A percentile compares a stretch with the other conserved stretches of the same genome.
These are phyloP conservation scores for Skeletonema potamos DNA, from an alignment of 108 stramenopile species.

Conservation along the genomic window DNA sequence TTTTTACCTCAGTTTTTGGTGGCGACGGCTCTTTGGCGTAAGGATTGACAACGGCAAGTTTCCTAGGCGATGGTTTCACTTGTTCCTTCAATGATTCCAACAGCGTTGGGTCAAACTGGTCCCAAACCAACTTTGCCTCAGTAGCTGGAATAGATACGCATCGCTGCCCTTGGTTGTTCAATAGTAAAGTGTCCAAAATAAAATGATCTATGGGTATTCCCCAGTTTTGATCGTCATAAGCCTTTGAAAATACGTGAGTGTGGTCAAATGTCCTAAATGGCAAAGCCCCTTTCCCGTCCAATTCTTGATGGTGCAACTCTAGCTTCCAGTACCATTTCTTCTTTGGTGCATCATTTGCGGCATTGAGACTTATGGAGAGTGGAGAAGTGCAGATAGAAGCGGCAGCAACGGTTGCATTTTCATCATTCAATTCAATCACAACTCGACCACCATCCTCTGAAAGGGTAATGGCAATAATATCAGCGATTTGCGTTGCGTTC, in stretches of 20 bases:
- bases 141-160: background rate
- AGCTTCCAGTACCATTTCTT: background rate
- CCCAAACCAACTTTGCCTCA: background rate
- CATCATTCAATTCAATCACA: background rate
- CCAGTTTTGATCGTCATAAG: background rate
- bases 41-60: background rate
- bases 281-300: background rate
- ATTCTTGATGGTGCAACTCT: background rate
- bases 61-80: background rate
- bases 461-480: background rate
- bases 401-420: background rate
- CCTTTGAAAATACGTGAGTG: background rate
- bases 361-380: background rate
- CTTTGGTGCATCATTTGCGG: background rate
- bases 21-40: background rate
- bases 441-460: background rate
- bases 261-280: background rate
- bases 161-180: background rate
- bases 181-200: background rate
- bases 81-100: background rate
- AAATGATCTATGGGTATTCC: background rate
- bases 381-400: background rate
- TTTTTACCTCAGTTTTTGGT: background rate
- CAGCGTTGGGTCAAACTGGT: background rate
- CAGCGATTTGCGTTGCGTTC: background rate